Evolutionary conservation across 2,329 filamentous ascomycete genomes (phyloP).

Genomic region (Penicillium sp.): DNA sequence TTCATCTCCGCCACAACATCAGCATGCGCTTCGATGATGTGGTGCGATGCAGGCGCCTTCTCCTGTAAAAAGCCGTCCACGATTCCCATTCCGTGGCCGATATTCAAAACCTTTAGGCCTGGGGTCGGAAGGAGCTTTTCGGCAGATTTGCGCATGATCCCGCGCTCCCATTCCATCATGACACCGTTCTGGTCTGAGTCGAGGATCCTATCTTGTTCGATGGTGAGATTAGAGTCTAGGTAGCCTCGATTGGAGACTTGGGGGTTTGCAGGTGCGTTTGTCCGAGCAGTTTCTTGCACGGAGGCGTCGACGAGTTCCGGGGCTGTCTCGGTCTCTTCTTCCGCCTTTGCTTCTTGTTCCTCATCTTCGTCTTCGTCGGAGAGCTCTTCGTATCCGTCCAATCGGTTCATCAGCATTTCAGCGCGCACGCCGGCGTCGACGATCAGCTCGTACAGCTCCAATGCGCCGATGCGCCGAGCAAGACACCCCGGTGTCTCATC

Average conservation of each 20-base stretch:
- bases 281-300: slow-evolving; percentile 6
- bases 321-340: slow-evolving; percentile 10
- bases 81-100: slow-evolving; percentile 90
- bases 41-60: slow-evolving; percentile 66
- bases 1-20: slow-evolving; percentile 69
- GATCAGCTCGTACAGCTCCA: slow-evolving; percentile 72
- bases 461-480: slow-evolving; percentile 66
- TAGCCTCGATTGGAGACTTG: slow-evolving; percentile 65
- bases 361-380: slow-evolving; percentile 34
- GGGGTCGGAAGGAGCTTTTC: slow-evolving; percentile 60
- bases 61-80: slow-evolving; percentile 73
- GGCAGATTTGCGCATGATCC: slow-evolving; percentile 78
- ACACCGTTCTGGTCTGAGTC: slow-evolving; percentile 77
- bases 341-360: slow-evolving; percentile 20
- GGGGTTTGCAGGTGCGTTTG: slow-evolving; percentile 20
- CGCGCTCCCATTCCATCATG: slow-evolving; percentile 91
- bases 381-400: slow-evolving; percentile 78
- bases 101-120: slow-evolving; percentile 73
- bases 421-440: slow-evolving; percentile 88
- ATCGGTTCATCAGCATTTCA: slow-evolving; percentile 76
- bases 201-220: slow-evolving; percentile 65
- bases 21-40: slow-evolving; percentile 84
- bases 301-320: slow-evolving; percentile 27
- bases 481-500: slow-evolving; percentile 91
- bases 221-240: slow-evolving; percentile 64